Conservation (phyloP, 495 filamentous ascomycete genomes). For the Neurospora hispaniola region DNA sequence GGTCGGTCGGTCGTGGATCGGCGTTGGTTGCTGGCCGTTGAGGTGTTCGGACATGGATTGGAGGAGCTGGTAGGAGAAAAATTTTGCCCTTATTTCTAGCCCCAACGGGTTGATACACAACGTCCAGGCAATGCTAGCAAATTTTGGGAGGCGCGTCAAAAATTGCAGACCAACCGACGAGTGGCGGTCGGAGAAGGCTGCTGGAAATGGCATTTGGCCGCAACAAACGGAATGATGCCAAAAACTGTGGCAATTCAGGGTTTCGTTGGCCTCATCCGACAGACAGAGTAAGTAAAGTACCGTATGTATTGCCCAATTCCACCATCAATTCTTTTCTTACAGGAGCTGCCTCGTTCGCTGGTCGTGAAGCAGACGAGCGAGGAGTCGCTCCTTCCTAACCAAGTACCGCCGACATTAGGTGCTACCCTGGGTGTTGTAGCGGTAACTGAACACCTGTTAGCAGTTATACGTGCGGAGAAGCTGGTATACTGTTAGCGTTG, state of each 20-base stretch:
- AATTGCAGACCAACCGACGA: neutral
- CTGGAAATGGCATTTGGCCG: neutral
- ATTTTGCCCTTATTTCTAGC: slow-evolving; percentile 37
- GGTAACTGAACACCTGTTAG: neutral
- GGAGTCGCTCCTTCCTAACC: neutral
- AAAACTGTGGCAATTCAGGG: neutral
- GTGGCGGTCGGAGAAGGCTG: neutral
- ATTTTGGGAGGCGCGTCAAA: neutral
- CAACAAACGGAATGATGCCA: neutral
- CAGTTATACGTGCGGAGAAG: neutral
- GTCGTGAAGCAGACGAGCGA: neutral
- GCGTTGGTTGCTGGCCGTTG: slow-evolving; percentile 9
- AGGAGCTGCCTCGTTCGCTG: neutral
- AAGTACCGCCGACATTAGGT: neutral
- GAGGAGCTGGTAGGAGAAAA: slow-evolving; percentile 24
- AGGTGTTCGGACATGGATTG: slow-evolving; percentile 10
- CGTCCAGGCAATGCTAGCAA: slow-evolving; percentile 4
- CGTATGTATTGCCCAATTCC: neutral
- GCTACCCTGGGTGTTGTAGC: neutral
- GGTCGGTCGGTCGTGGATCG: slow-evolving; percentile 2
- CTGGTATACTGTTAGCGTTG: neutral
- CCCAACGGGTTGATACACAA: slow-evolving; percentile 36
- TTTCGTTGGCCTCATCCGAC: neutral
- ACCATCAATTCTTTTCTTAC: neutral
- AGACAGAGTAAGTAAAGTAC: neutral